phyloP scores from a whole-genome alignment of 306 rosid genomes.

The Hippophae rhamnoides region DNA sequence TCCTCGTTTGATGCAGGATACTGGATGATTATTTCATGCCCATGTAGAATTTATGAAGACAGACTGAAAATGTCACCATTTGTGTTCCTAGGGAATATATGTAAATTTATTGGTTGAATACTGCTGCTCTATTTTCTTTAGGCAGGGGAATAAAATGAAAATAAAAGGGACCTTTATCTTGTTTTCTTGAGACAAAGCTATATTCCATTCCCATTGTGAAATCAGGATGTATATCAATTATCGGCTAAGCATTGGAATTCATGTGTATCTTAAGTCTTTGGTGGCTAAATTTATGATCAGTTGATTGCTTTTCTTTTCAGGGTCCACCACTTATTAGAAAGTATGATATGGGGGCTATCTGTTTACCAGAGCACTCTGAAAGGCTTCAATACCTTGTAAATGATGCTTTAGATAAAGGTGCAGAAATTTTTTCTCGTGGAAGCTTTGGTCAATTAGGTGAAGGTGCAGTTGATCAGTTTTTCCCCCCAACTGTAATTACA shows the following conservation, averaged over 20 bases:
- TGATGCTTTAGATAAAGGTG: constrained; percentile 86
- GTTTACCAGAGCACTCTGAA: constrained; percentile 92
- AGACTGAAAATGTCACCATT: neutral
- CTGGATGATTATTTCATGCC: neutral
- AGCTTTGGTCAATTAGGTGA: constrained; percentile 76
- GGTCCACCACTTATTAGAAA: constrained; percentile 84
- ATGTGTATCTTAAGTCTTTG: neutral
- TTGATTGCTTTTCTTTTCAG: constrained; percentile 34
- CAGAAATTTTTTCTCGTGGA: constrained; percentile 84
- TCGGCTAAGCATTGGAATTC: neutral
- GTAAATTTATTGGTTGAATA: neutral
- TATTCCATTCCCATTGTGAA: neutral
- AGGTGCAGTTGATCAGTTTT: constrained; percentile 89
- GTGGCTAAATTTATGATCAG: neutral
- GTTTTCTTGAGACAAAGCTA: neutral
- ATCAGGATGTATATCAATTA: neutral
- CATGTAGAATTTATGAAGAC: no score
- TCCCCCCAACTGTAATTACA: constrained; percentile 75
- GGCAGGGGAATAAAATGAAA: neutral
- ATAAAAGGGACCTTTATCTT: neutral
- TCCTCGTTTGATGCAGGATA: neutral
- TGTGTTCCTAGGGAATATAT: neutral
- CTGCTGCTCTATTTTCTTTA: neutral
- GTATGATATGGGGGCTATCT: constrained; percentile 93
- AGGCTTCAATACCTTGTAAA: constrained; percentile 73